Conservation (phyloP, 257 asterid species). For the Vinca minor region DNA sequence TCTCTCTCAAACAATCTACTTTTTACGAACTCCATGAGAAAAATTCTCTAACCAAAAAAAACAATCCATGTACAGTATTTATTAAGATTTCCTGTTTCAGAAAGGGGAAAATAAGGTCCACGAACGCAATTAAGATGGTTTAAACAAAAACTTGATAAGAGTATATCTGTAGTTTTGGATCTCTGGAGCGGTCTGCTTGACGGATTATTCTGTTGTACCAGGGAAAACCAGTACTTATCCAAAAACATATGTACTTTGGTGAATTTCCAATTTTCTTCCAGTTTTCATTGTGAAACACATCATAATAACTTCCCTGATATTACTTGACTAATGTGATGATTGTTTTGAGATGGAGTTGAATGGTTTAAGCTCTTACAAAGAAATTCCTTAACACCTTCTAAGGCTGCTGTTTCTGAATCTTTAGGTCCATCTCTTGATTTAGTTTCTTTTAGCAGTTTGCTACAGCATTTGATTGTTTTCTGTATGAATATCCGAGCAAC, state of each 20-base stretch:
- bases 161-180: neutral
- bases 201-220: too few relatives aligned
- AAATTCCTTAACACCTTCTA: neutral
- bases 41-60: too few relatives aligned
- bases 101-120: neutral
- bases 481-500: neutral
- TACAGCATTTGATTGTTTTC: too few relatives aligned
- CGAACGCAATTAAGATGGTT: neutral
- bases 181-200: neutral
- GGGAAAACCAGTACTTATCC: too few relatives aligned
- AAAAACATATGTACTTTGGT: too few relatives aligned
- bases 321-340: neutral
- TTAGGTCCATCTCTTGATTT: neutral
- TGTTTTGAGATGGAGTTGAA: neutral
- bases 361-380: neutral
- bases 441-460: neutral
- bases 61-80: too few relatives aligned
- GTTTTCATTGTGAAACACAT: too few relatives aligned
- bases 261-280: too few relatives aligned
- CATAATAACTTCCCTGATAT: too few relatives aligned
- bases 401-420: neutral
- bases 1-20: too few relatives aligned
- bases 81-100: neutral
- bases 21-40: too few relatives aligned
- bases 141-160: neutral